Evolutionary conservation across 768 basidiomycete species (phyloP).

Genomic region (Tylopilus sp.): DNA sequence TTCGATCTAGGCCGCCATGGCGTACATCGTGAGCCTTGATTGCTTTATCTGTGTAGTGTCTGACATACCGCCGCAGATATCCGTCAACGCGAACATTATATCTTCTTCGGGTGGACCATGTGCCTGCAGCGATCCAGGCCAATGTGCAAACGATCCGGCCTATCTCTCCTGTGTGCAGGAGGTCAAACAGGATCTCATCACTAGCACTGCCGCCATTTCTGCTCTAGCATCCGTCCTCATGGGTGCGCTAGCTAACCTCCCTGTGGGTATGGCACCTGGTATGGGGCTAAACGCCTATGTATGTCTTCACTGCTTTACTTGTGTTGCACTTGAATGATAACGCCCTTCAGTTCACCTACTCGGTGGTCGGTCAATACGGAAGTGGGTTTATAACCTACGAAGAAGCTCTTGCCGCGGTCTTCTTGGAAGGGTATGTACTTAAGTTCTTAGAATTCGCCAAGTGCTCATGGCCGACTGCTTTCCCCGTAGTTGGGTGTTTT

Average conservation of each 20-base stretch:
- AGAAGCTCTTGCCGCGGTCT: slow-evolving; percentile 82
- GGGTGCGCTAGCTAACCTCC: slow-evolving; percentile 84
- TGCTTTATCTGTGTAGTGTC: background rate
- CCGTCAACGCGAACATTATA: slow-evolving; percentile 81
- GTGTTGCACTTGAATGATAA: background rate
- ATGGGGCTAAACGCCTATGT: slow-evolving; percentile 82
- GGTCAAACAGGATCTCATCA: slow-evolving; percentile 75
- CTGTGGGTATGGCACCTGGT: slow-evolving; percentile 85
- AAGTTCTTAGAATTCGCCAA: background rate
- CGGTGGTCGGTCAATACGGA: slow-evolving; percentile 83
- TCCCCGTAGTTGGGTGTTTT: slow-evolving; percentile 67
- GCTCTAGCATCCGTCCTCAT: slow-evolving; percentile 76
- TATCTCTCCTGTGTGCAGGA: slow-evolving; percentile 60
- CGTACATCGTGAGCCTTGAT: slow-evolving; percentile 61
- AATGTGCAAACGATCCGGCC: slow-evolving; percentile 45
- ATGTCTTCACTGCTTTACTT: slow-evolving; percentile 24
- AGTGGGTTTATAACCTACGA: slow-evolving; percentile 63
- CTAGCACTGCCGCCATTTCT: slow-evolving; percentile 74
- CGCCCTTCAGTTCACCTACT: slow-evolving; percentile 71
- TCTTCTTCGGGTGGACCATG: slow-evolving; percentile 79
- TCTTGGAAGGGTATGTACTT: slow-evolving; percentile 71
- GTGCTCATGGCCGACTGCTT: background rate
- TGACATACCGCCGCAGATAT: slow-evolving; percentile 47
- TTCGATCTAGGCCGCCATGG: slow-evolving; percentile 63
- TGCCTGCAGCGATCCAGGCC: slow-evolving; percentile 59